These are phyloP conservation scores for Rhynchospora tenuis DNA, from an alignment of 176 grass and related monocot species.

Conservation along the genomic window DNA sequence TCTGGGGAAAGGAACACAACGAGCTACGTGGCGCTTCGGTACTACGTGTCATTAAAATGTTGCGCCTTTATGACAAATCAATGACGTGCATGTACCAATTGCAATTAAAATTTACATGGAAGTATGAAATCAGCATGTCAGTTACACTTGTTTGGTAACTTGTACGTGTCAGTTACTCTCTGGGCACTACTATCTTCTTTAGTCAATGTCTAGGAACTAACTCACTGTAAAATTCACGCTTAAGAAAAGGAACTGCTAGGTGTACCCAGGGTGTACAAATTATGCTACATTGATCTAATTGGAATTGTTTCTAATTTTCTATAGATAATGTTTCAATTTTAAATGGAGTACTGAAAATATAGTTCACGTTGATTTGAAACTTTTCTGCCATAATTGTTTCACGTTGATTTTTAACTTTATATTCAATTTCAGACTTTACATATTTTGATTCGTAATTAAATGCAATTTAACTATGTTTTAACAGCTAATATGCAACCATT, in stretches of 20 bases:
- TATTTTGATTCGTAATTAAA: too few species aligned
- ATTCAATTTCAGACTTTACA: too few species aligned
- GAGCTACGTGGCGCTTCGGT: background rate
- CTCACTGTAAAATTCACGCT: background rate
- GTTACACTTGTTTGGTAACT: slow-evolving; percentile 7
- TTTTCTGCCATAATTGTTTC: too few species aligned
- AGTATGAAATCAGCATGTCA: background rate
- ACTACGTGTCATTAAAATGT: background rate
- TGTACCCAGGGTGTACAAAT: background rate
- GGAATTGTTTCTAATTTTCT: too few species aligned
- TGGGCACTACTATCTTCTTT: background rate
- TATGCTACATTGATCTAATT: background rate
- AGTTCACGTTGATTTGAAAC: too few species aligned
- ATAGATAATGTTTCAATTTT: too few species aligned
- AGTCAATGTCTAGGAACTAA: background rate
- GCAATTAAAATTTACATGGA: background rate
- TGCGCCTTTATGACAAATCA: background rate
- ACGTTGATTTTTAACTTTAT: too few species aligned
- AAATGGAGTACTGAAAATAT: too few species aligned
- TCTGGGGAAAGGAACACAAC: background rate
- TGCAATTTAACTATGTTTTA: too few species aligned
- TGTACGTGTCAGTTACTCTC: background rate
- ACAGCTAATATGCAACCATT: too few species aligned
- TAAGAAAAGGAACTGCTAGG: background rate
- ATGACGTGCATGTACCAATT: background rate